phyloP scores from a whole-genome alignment of 2,329 filamentous ascomycete species.

The Fusarium foetens region DNA sequence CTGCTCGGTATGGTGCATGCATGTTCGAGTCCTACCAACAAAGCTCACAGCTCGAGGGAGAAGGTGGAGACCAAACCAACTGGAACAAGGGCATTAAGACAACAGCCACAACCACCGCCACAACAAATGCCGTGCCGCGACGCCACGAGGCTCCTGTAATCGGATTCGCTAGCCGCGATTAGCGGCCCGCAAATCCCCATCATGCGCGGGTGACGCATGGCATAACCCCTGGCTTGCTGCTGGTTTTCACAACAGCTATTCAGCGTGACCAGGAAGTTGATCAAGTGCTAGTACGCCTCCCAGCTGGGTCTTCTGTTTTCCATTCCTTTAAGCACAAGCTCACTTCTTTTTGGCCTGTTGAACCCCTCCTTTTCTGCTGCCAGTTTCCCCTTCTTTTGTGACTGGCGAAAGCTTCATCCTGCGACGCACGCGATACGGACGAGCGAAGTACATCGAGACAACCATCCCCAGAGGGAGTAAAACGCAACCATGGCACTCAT shows the following conservation, averaged over 20 bases:
- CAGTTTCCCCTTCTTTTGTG: neutral
- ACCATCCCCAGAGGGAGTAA: neutral
- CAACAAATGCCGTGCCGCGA: neutral
- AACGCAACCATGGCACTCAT: conserved; percentile 77
- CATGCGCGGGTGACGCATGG: conserved; percentile 34
- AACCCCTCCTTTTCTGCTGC: neutral
- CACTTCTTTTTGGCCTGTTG: neutral
- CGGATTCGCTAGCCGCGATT: conserved; percentile 20
- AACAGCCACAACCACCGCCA: conserved; percentile 21
- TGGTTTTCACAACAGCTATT: conserved; percentile 5
- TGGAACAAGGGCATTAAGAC: neutral
- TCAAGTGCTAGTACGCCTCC: conserved; percentile 15
- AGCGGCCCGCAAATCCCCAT: conserved; percentile 8
- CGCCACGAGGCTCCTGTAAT: conserved; percentile 17
- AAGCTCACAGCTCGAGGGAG: neutral
- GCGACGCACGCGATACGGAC: neutral
- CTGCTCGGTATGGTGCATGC: neutral
- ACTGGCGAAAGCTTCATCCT: neutral
- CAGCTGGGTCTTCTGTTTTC: neutral
- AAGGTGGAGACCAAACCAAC: neutral
- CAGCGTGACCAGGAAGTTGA: conserved; percentile 29
- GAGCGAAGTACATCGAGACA: neutral
- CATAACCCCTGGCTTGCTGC: conserved; percentile 9
- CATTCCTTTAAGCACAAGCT: neutral
- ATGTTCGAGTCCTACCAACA: conserved; percentile 9